Conservation (phyloP, 306 rosid species). For the Bauhinia variegata region DNA sequence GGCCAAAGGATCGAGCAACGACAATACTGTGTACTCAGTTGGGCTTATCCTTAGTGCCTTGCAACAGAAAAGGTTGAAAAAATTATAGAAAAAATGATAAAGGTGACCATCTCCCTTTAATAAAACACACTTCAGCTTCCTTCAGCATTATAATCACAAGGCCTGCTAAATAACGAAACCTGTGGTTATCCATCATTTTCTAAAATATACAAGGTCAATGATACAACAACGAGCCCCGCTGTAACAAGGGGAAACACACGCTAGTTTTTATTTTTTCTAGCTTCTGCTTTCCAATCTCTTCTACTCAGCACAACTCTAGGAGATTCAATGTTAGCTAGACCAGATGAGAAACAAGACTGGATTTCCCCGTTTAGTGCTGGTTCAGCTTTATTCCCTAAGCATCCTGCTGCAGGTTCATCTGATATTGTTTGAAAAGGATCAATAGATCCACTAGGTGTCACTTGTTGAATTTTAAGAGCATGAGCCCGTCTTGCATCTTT, state of each 20-base stretch:
- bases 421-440: slow-evolving; percentile 37
- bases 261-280: slow-evolving; percentile 73
- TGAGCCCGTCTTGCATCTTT: slow-evolving; percentile 80
- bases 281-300: slow-evolving; percentile 95
- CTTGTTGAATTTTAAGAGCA: slow-evolving; percentile 43
- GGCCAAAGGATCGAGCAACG: background rate
- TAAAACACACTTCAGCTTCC: background rate
- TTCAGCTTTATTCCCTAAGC: slow-evolving; percentile 43
- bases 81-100: slow-evolving; percentile 29
- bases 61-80: slow-evolving; percentile 34
- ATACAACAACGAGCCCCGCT: slow-evolving; percentile 33
- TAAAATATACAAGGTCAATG: slow-evolving; percentile 32
- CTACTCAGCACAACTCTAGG: slow-evolving; percentile 50
- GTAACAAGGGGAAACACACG: slow-evolving; percentile 7
- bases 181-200: slow-evolving; percentile 32
- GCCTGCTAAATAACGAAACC: slow-evolving; percentile 4
- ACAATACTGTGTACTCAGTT: slow-evolving; percentile 9
- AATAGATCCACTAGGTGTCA: slow-evolving; percentile 37
- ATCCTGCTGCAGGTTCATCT: slow-evolving; percentile 40
- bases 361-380: slow-evolving; percentile 32
- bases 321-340: slow-evolving; percentile 37
- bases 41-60: slow-evolving; percentile 26
- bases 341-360: slow-evolving; percentile 38
- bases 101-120: background rate
- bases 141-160: background rate